A percentile compares a stretch with the other conserved stretches of the same genome.
Evolutionary conservation across 2,329 filamentous ascomycete species (phyloP).

Genomic region (Massarina eburnea): DNA sequence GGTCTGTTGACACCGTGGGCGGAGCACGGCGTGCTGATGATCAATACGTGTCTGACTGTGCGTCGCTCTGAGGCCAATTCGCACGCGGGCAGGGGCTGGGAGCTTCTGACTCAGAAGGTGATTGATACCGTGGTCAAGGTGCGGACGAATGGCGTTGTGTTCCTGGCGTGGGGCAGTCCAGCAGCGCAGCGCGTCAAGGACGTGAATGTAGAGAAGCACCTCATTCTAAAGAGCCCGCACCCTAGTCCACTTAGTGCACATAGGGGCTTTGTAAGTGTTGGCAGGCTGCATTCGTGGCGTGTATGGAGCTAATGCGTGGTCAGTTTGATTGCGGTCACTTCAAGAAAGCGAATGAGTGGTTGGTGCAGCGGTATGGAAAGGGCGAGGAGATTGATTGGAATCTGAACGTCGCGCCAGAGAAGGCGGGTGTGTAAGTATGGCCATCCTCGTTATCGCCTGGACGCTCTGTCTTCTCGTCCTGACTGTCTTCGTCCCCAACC

Average conservation of each 20-base stretch:
- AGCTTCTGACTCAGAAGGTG: slow-evolving; percentile 85
- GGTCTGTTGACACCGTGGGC: slow-evolving; percentile 93
- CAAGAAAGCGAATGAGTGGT: slow-evolving; percentile 80
- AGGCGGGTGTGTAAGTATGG: slow-evolving; percentile 32
- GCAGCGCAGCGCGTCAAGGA: slow-evolving; percentile 77
- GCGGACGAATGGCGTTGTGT: slow-evolving; percentile 81
- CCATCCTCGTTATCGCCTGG: not conserved
- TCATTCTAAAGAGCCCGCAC: slow-evolving; percentile 84
- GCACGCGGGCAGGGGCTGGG: slow-evolving; percentile 87
- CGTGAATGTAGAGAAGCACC: slow-evolving; percentile 72
- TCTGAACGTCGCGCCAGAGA: slow-evolving; percentile 51
- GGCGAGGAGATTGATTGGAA: slow-evolving; percentile 86
- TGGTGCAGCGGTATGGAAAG: slow-evolving; percentile 74
- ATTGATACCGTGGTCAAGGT: slow-evolving; percentile 84
- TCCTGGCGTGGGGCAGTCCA: slow-evolving; percentile 88
- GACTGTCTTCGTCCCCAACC: not conserved
- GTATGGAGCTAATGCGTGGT: slow-evolving; percentile 36
- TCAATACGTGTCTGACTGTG: slow-evolving; percentile 95
- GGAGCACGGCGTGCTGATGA: slow-evolving; percentile 84
- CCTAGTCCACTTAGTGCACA: slow-evolving; percentile 88
- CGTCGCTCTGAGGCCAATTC: slow-evolving; percentile 85
- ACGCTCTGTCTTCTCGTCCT: no score
- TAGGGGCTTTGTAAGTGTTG: slow-evolving; percentile 68
- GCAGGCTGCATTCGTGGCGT: not conserved
- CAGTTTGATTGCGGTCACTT: slow-evolving; percentile 80